Evolutionary conservation across 2,329 filamentous ascomycete genomes (phyloP).

Genomic region (Colletotrichum lini): DNA sequence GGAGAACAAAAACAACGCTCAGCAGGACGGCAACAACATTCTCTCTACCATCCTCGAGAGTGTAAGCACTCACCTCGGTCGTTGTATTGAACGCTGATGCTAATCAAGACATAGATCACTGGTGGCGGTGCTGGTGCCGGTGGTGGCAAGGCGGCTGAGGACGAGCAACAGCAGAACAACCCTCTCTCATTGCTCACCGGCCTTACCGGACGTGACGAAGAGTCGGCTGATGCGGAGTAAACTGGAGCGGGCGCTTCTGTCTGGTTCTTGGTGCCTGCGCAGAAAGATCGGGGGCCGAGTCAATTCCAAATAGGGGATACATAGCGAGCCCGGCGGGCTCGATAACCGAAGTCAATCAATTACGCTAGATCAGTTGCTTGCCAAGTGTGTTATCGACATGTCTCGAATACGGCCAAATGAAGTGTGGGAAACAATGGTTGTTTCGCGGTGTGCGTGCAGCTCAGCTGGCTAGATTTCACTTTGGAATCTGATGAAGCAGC

Average conservation of each 20-base stretch:
- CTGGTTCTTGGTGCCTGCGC: constrained; percentile 6
- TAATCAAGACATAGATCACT: constrained; percentile 12
- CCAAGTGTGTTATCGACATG: constrained; percentile 6
- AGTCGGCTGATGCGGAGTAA: constrained; percentile 21
- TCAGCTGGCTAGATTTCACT: constrained; percentile 18
- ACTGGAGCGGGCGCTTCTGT: not conserved
- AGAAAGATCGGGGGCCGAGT: constrained; percentile 1
- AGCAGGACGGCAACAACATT: constrained; percentile 1
- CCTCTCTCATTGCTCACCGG: constrained; percentile 20
- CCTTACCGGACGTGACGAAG: constrained; percentile 32
- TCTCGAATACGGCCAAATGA: not conserved
- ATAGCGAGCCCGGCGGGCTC: not conserved
- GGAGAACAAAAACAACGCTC: not conserved
- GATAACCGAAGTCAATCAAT: constrained; percentile 13
- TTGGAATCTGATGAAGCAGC: constrained; percentile 11
- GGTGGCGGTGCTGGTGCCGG: constrained; percentile 3
- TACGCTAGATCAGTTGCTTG: constrained; percentile 37
- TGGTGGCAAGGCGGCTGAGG: not conserved
- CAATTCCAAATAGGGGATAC: not conserved
- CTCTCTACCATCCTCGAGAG: constrained; percentile 11
- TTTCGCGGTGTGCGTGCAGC: constrained; percentile 10
- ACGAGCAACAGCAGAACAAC: not conserved
- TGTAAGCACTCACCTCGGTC: constrained; percentile 4
- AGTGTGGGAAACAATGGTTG: not conserved
- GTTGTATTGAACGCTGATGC: not conserved